Conservation (phyloP, 1,139 yeast species). For the Yamadazyma atlantica region DNA sequence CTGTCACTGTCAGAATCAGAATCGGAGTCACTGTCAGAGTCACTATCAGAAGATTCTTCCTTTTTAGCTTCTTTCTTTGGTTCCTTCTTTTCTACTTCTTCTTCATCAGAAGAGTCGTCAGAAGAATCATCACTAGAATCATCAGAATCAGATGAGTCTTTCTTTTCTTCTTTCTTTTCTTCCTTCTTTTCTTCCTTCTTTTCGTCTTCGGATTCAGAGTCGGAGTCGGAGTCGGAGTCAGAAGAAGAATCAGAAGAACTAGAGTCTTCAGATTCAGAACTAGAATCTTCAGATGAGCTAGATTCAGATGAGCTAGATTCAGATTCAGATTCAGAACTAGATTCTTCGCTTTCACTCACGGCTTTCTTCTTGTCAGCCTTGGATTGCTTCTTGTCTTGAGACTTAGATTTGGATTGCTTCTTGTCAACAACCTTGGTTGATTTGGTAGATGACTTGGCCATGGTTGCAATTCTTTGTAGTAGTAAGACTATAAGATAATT, state of each 20-base stretch:
- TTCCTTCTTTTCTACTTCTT: conserved; percentile 14
- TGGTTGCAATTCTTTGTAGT: background rate
- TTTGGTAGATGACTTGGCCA: conserved; percentile 20
- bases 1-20: conserved; percentile 5
- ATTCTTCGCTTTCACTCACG: conserved; percentile 2
- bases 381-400: conserved; percentile 6
- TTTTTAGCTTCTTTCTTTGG: conserved; percentile 29
- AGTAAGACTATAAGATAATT: conserved; percentile 5
- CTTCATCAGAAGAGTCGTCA: conserved; percentile 14
- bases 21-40: conserved; percentile 15
- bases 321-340: background rate
- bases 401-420: conserved; percentile 13
- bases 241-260: conserved; percentile 3
- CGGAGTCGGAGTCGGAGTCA: conserved; percentile 5
- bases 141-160: conserved; percentile 14
- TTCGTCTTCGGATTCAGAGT: conserved; percentile 1
- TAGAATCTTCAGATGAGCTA: conserved; percentile 1
- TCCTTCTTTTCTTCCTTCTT: conserved; percentile 4
- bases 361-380: background rate
- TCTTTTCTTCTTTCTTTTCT: conserved; percentile 24
- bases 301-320: background rate
- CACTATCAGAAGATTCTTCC: conserved; percentile 22
- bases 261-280: conserved; percentile 19
- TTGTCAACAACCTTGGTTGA: conserved; percentile 28
- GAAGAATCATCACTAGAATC: conserved; percentile 19